Evolutionary conservation across 2,329 filamentous ascomycete genomes (phyloP).

Genomic region (Chalaropsis thielavioides): DNA sequence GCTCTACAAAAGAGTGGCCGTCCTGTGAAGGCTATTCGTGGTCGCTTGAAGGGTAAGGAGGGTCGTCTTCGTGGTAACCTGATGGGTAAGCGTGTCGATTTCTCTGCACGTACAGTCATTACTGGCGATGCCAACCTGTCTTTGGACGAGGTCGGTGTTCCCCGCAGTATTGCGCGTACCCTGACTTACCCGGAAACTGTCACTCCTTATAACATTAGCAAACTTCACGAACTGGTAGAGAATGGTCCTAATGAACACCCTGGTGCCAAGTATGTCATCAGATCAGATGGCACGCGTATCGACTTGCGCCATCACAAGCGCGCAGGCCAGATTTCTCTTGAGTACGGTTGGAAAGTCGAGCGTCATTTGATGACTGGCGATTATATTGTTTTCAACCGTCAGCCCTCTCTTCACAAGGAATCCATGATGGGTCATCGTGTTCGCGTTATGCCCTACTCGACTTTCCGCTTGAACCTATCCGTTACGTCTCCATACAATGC

Average conservation of each 20-base stretch:
- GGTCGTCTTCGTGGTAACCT: slow-evolving; percentile 93
- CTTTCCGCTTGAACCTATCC: slow-evolving; percentile 91
- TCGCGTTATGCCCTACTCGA: slow-evolving; percentile 96
- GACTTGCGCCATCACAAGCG: slow-evolving; percentile 88
- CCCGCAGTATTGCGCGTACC: slow-evolving; percentile 79
- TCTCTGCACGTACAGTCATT: slow-evolving; percentile 98
- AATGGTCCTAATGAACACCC: slow-evolving; percentile 93
- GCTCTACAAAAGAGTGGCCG: slow-evolving; percentile 94
- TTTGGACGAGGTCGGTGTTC: slow-evolving; percentile 92
- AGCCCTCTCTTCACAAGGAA: slow-evolving; percentile 97
- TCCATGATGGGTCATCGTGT: slow-evolving; percentile 99
- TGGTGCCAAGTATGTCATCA: slow-evolving; percentile 90
- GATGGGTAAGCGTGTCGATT: slow-evolving; percentile 99
- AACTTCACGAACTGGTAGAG: slow-evolving; percentile 73
- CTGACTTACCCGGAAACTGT: slow-evolving; percentile 95
- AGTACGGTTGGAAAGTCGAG: slow-evolving; percentile 98
- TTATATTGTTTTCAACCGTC: slow-evolving; percentile 98
- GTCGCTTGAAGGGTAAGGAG: slow-evolving; percentile 97
- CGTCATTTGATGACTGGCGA: slow-evolving; percentile 91
- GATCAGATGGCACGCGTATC: slow-evolving; percentile 83
- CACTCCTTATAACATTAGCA: slow-evolving; percentile 93
- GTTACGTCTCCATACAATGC: slow-evolving; percentile 99
- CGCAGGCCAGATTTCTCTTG: slow-evolving; percentile 68
- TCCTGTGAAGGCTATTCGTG: slow-evolving; percentile 90
- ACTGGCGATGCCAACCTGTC: slow-evolving; percentile 96